phyloP scores from a whole-genome alignment of 2,329 filamentous ascomycete genomes.

The Aspergillus awamori region DNA sequence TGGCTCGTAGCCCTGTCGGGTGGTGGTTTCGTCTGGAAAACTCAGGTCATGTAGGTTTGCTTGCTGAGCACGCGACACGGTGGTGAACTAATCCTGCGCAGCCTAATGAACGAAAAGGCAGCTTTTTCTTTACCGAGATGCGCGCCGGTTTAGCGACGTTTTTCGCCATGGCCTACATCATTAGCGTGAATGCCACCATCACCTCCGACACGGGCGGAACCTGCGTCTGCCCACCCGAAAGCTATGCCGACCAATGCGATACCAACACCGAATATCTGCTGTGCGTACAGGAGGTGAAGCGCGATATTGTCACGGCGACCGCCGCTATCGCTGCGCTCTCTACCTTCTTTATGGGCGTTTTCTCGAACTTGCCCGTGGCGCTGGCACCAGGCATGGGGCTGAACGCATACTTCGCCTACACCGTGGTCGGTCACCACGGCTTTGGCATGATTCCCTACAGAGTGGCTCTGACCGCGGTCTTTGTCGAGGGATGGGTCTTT shows the following conservation, averaged over 20 bases:
- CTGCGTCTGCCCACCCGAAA: conserved; percentile 66
- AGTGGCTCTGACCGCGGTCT: conserved; percentile 80
- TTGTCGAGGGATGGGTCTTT: conserved; percentile 86
- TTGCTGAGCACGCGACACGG: background rate
- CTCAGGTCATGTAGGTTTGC: conserved; percentile 71
- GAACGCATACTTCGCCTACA: conserved; percentile 86
- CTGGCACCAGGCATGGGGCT: conserved; percentile 77
- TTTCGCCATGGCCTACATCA: conserved; percentile 82
- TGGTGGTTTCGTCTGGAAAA: conserved; percentile 79
- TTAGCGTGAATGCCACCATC: conserved; percentile 68
- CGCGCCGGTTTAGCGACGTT: conserved; percentile 80
- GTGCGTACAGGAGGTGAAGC: conserved; percentile 62
- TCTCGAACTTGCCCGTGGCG: conserved; percentile 77
- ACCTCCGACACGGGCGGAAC: conserved; percentile 73
- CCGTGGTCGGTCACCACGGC: conserved; percentile 76
- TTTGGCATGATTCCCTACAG: conserved; percentile 72
- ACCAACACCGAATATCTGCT: conserved; percentile 49
- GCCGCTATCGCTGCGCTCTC: conserved; percentile 79
- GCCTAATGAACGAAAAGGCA: conserved; percentile 72
- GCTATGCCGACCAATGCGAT: conserved; percentile 50
- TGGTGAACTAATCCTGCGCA: conserved; percentile 36
- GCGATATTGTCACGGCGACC: conserved; percentile 81
- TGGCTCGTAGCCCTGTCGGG: conserved; percentile 69
- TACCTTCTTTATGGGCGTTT: conserved; percentile 80
- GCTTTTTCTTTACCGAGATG: conserved; percentile 80